Evolutionary conservation across 2,329 filamentous ascomycete species (phyloP), one percentile per base, ranked within the genome.

Genomic region (Cladosporium sp.): DNA sequence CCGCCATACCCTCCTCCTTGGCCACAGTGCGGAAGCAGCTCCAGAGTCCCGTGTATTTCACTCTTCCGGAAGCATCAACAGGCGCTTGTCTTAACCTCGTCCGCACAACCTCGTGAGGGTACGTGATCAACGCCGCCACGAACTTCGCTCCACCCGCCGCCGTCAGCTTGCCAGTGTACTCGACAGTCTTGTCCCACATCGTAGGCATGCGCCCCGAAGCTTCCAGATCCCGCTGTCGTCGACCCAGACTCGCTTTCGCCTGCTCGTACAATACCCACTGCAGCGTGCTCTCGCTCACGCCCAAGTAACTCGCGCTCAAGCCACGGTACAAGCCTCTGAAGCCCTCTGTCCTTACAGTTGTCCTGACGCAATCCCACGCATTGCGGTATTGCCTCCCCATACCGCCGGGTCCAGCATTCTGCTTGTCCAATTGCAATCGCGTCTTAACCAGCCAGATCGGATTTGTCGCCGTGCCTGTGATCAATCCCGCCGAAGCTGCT

Each of bases 361-460:
- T 91, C 70, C 87, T 87, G 65, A 93, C 88, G 77, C 93, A 98
- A 78, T 98, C 93, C 78, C 89, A 85, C 68, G 91, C 93, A 77
- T 97, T 97, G 76, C 88, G 88, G 79, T 98, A 97, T 74, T 88
- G 88, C 61, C 93, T 84, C 60, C 82, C 81, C 63, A 80, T 79
- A 28, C 80, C 85, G 2, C 68, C 71, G 66, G 84, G 81, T 68
- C 85, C 81, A 18, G 89, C 90, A 61, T 88, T 86, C 75, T 91
- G 91, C 81, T 93, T 96, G 81, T 98, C 93, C 36, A 98, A 86
- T 79, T 98, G 93, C 71, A 98, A 77, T 34, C 93, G 85, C 48
- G 93, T 98, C 84, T 98, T 98, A 75, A 98, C 88, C 68, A 98
- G 86, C 93, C 93, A 98, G 74, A 98, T 97, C 1, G 93, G 93